Base-by-base conservation (phyloP, 2,329 filamentous ascomycete species). In the Botrytis galanthina region DNA sequence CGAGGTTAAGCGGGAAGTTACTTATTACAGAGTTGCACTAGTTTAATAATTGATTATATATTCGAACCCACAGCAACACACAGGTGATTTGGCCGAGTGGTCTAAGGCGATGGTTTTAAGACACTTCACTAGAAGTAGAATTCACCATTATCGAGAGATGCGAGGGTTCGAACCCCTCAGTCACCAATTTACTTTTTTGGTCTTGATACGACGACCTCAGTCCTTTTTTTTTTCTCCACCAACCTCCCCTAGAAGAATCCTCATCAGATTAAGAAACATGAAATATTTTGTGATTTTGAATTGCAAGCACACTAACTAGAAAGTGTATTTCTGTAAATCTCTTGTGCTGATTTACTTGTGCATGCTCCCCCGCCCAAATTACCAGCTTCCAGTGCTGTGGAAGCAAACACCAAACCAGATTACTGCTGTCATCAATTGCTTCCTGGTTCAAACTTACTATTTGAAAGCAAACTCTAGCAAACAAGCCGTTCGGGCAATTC, bases 131-230 rank as follows among this genome's bases (percentile, higher is more conserved):
- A 1, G n/a, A 67, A n/a, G 42, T 18, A 63, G 48, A 74, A 29
- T 0, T 66, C 79, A 80, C 79, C 79, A 79, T 78, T 80, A 76
- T 78, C 78, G 78, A 76, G 75, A 80, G 78, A 78, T 77, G 78
- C 78, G 76, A 76, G 78, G 73, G 79, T 80, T 80, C 79, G 79
- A 80, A 80, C 79, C 79, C 73, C 79, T 77, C 76, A 76, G 77
- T 63, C 74, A 80, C 18, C 60, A 71, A 26, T 16, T 59, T 67
- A 70, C 39, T 69, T 64, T 72, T 42, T 22, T n/a, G n/a, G 14
- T 0, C 14, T 39, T 1, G 12, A 8, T 39, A 39, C 10, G 12
- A 39, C 37, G 12, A 39, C 37, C 37, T 39, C 37, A 39, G 37
- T 39, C 29, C 29, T 9, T 29, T 54, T 29, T 29, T 7, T 35